These are phyloP conservation scores for Zymoseptoria tritici DNA, from an alignment of 2,329 filamentous ascomycete species.

Conservation along the genomic window DNA sequence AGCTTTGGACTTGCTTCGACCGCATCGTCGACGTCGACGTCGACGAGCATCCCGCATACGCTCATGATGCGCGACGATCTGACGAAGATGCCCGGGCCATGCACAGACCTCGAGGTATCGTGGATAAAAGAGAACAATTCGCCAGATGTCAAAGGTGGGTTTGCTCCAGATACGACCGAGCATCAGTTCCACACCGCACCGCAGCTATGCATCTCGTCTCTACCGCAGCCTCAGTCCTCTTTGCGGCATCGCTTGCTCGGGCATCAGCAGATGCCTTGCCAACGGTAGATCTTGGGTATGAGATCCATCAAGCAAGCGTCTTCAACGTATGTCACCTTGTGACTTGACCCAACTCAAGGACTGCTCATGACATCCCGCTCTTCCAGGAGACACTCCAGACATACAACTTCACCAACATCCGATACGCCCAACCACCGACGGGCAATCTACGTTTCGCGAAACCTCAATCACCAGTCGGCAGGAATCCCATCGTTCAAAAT, in stretches of 20 bases:
- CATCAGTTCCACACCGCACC: background rate
- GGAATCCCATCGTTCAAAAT: slow-evolving; percentile 40
- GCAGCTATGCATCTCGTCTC: background rate
- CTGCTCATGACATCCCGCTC: background rate
- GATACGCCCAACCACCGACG: slow-evolving; percentile 48
- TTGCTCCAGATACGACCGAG: background rate
- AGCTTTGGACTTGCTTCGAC: background rate
- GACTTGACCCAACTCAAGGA: slow-evolving; percentile 7
- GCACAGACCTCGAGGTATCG: background rate
- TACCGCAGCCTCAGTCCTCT: background rate
- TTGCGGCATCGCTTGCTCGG: background rate
- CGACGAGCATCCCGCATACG: background rate
- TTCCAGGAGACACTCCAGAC: slow-evolving; percentile 1
- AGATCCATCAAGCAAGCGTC: slow-evolving; percentile 41
- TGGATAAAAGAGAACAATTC: background rate
- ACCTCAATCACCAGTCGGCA: slow-evolving; percentile 33
- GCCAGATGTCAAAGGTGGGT: background rate
- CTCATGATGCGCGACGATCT: too few relatives aligned
- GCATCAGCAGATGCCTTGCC: slow-evolving; percentile 25
- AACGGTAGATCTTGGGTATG: slow-evolving; percentile 48
- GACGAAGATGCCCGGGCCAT: background rate
- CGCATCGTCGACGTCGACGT: background rate
- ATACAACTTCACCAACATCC: slow-evolving; percentile 52
- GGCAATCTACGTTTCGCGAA: slow-evolving; percentile 45
- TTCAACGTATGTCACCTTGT: slow-evolving; percentile 32